Evolutionary conservation across 177 flowering plant species (phyloP), one percentile per base, ranked within the genome.

Genomic region (Vitis hybrid): DNA sequence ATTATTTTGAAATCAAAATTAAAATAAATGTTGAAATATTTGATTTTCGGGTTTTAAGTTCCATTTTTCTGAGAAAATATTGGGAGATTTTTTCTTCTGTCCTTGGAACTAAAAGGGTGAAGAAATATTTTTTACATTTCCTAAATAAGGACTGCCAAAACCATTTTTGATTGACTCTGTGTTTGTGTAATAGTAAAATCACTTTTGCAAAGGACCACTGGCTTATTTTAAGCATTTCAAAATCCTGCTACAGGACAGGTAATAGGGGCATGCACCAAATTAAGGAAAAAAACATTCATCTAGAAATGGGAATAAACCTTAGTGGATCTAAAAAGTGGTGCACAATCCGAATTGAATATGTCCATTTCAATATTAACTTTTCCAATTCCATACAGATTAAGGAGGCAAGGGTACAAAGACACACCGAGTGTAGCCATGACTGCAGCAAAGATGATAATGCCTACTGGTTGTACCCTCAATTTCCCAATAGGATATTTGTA

Each of bases 401-500:
- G n/a, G 3, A 59, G 9, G 26, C 10, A 8, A 29, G 60, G 18
- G 50, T 2, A 66, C 7, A 50, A 59, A 14, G 13, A 75, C 83
- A 55, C 74, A 86, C 92, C 90, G 9, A 88, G 82, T 59, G 90
- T 88, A 31, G 92, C 92, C 92, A 88, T 88, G 22, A 88, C 14
- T 61, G 92, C 88, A 63, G 92, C 88, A 74, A 88, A 88, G 55
- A 88, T 77, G 58, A 86, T 76, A 55, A 88, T 86, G 20, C 92
- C 92, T 1, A 86, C 89, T 10, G 92, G 90, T 54, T 88, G 90
- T 54, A 88, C 85, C 59, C 92, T 78, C 74, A 85, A 63, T 68
- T 88, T 88, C 26, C 90, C 92, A 34, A 88, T 88, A 5, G 92
- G 90, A 66, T 86, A 86, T 57, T 86, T 80, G 73, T 88, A 88